These are phyloP conservation scores for Ceriops decandra DNA, from an alignment of 345 rosid genomes.

Conservation along the genomic window DNA sequence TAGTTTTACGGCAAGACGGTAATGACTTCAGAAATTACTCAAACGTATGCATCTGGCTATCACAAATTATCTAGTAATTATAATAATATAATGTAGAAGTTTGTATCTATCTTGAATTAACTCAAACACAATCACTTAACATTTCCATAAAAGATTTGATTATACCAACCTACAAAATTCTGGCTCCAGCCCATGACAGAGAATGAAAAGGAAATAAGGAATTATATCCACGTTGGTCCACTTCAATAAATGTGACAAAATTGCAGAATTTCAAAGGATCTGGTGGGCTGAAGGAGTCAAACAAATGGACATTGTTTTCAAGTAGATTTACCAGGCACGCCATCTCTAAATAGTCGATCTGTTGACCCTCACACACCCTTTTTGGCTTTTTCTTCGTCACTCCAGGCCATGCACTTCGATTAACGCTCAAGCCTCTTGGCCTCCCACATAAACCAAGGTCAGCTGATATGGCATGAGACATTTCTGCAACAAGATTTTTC, in stretches of 20 bases:
- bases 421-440: neutral
- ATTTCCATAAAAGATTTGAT: too few relatives aligned
- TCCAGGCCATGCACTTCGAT: neutral
- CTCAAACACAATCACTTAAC: too few relatives aligned
- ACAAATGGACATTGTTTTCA: neutral
- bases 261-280: neutral
- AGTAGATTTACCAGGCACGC: neutral
- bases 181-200: too few relatives aligned
- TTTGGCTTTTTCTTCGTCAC: neutral
- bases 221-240: neutral
- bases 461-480: slow-evolving; percentile 4
- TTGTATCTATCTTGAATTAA: too few relatives aligned
- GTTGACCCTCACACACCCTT: neutral
- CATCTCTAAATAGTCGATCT: neutral
- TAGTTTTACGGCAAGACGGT: too few relatives aligned
- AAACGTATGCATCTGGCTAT: too few relatives aligned
- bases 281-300: neutral
- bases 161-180: too few relatives aligned
- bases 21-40: too few relatives aligned
- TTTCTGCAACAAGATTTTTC: neutral
- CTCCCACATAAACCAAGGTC: neutral
- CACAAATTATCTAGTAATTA: too few relatives aligned
- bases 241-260: neutral
- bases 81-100: too few relatives aligned
- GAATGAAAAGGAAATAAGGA: neutral